A percentile compares a stretch with the other conserved stretches of the same genome.
Conservation (phyloP, 2,329 filamentous ascomycete species). For the Sclerotinia nivalis region DNA sequence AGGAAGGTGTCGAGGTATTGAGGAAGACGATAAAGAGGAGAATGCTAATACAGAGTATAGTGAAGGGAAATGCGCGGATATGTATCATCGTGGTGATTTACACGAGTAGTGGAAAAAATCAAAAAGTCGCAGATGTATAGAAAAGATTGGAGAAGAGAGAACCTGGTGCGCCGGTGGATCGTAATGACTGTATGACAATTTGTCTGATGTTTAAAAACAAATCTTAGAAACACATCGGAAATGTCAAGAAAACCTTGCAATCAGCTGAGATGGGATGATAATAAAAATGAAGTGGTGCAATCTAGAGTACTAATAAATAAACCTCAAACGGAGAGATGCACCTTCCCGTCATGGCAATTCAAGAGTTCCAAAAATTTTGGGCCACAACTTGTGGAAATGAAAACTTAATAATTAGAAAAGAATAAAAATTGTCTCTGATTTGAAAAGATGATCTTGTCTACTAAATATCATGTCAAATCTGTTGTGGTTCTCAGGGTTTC, state of each 20-base stretch:
- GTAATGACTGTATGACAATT: not conserved
- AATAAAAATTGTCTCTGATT: no score
- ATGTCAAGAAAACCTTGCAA: no score
- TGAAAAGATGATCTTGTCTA: not conserved
- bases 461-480: not conserved
- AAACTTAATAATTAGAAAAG: no score
- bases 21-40: slow-evolving; percentile 20
- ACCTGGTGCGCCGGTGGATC: not conserved
- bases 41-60: not conserved
- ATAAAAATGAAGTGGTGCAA: not conserved
- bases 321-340: slow-evolving; percentile 6
- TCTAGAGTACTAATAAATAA: not conserved
- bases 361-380: not conserved
- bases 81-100: slow-evolving; percentile 11
- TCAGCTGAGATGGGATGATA: not conserved
- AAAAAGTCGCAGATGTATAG: no score
- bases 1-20: slow-evolving; percentile 20
- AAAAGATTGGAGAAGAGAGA: not conserved
- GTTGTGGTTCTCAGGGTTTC: no score
- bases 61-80: slow-evolving; percentile 14
- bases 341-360: slow-evolving; percentile 6
- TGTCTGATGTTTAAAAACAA: not conserved
- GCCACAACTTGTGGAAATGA: no score
- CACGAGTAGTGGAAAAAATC: not conserved
- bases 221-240: not conserved